Conservation (phyloP, 2,329 filamentous ascomycete species). For the Calonectria montana region DNA sequence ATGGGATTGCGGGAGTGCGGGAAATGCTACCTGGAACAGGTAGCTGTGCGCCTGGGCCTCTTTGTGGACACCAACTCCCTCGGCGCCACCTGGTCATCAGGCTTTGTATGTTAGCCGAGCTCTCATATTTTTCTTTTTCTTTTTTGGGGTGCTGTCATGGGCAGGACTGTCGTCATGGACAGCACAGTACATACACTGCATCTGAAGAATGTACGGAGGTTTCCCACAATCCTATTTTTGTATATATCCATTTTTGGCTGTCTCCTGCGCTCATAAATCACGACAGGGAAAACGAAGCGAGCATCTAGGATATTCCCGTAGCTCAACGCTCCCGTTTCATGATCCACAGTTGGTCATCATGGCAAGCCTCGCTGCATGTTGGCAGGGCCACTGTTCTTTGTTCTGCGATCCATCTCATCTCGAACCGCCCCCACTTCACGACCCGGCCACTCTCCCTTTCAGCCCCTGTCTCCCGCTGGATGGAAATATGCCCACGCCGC, state of each 20-base stretch:
- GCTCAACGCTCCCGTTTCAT: constrained; percentile 24
- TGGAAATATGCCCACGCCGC: constrained; percentile 32
- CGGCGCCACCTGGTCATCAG: constrained; percentile 15
- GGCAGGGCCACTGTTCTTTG: constrained; percentile 3
- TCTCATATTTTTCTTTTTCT: constrained; percentile 1
- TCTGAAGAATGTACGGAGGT: constrained; percentile 7
- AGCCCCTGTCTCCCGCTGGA: constrained; percentile 29
- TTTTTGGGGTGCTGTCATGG: background rate
- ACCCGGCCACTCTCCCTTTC: constrained; percentile 10
- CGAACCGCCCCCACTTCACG: constrained; percentile 22
- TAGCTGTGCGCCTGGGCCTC: constrained; percentile 20
- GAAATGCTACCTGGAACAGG: constrained; percentile 21
- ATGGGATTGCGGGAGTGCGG: constrained; percentile 20
- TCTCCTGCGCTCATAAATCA: constrained; percentile 30
- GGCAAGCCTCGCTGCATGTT: background rate
- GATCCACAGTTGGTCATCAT: background rate
- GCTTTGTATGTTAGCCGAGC: constrained; percentile 11
- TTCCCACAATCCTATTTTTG: constrained; percentile 21
- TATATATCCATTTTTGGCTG: constrained; percentile 1
- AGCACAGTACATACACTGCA: constrained; percentile 8
- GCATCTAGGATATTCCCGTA: constrained; percentile 40
- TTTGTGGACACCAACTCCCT: constrained; percentile 13
- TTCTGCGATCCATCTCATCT: constrained; percentile 35
- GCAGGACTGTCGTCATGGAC: too few species aligned
- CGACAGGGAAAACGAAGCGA: constrained; percentile 38